These are phyloP conservation scores for Flagelloscypha sp. DNA, from an alignment of 768 basidiomycete species.

Conservation along the genomic window DNA sequence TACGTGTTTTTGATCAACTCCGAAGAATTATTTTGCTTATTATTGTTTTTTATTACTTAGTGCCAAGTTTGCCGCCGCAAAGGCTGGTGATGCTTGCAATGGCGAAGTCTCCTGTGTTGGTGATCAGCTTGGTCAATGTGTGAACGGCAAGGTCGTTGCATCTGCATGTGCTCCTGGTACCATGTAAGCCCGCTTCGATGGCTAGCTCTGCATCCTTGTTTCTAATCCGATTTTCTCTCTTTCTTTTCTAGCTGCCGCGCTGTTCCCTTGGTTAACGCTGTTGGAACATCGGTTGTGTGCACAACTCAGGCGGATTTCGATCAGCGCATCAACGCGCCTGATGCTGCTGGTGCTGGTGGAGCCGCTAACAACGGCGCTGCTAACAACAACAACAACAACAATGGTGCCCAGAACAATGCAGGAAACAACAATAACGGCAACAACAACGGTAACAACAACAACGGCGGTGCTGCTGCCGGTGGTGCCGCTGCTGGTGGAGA, in stretches of 20 bases:
- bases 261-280: conserved; percentile 39
- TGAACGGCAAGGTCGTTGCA: conserved; percentile 34
- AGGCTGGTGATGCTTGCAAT: conserved; percentile 25
- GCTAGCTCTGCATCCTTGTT: conserved; percentile 1
- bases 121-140: conserved; percentile 48
- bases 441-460: conserved; percentile 8
- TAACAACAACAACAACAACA: conserved; percentile 5
- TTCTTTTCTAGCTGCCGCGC: conserved; percentile 33
- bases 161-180: conserved; percentile 27
- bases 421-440: conserved; percentile 9
- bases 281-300: conserved; percentile 46
- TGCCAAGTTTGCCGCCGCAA: conserved; percentile 26
- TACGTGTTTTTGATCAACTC: conserved; percentile 11
- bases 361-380: conserved; percentile 3
- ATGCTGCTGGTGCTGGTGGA: conserved; percentile 7
- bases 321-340: conserved; percentile 36
- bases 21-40: not conserved
- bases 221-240: not conserved
- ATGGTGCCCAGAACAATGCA: conserved; percentile 6
- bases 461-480: conserved; percentile 6
- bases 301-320: conserved; percentile 39
- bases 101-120: conserved; percentile 41
- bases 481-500: conserved; percentile 5
- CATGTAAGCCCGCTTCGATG: conserved; percentile 21
- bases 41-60: conserved; percentile 12